Evolutionary conservation across 2,329 filamentous ascomycete species (phyloP).

Genomic region (Beauveria australis): DNA sequence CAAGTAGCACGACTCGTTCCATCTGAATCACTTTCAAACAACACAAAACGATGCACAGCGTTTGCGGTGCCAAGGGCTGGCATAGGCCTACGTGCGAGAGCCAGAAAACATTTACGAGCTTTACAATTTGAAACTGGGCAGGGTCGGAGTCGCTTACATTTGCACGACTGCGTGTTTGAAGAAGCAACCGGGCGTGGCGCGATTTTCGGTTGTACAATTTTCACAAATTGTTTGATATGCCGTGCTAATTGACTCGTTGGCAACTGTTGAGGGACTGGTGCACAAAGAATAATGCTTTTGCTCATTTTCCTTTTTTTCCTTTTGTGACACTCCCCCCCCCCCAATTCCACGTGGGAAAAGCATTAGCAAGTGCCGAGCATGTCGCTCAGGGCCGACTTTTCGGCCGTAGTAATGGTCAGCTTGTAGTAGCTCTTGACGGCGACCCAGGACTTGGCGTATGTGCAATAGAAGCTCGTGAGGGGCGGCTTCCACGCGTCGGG

Average conservation of each 20-base stretch:
- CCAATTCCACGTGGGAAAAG: too few relatives aligned
- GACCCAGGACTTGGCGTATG: conserved; percentile 69
- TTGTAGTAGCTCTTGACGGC: conserved; percentile 67
- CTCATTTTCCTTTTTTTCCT: neutral
- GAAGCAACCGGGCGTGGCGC: neutral
- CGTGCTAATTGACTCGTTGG: neutral
- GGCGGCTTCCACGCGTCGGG: conserved; percentile 73
- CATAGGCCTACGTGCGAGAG: neutral
- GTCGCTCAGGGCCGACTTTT: conserved; percentile 58
- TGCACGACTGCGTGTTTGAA: neutral
- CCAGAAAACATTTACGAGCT: neutral
- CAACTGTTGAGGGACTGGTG: neutral
- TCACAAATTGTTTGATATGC: conserved; percentile 10
- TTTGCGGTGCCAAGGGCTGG: neutral
- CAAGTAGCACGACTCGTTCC: neutral
- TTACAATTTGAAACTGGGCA: neutral
- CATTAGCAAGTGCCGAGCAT: conserved; percentile 55
- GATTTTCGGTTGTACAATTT: conserved; percentile 2
- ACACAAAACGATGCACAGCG: neutral
- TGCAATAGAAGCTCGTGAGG: conserved; percentile 62
- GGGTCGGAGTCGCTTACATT: neutral
- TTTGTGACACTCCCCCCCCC: too few relatives aligned
- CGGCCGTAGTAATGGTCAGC: conserved; percentile 60
- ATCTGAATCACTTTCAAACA: neutral
- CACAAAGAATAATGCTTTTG: neutral